A percentile compares a stretch with the other conserved stretches of the same genome.
Evolutionary conservation across 345 rosid genomes (phyloP).

Genomic region (Passiflora organensis): DNA sequence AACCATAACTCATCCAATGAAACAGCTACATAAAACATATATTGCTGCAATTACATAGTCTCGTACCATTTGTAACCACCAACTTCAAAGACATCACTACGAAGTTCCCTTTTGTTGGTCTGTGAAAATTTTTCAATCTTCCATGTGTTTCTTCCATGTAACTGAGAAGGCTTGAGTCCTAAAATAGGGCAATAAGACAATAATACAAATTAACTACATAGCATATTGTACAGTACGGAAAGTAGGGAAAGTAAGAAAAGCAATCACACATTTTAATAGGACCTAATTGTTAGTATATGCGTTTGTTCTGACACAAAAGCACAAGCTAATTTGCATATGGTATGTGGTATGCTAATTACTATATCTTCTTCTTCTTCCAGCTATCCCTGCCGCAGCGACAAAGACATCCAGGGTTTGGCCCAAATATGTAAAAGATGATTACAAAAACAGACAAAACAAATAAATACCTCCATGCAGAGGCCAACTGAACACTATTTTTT

Average conservation of each 20-base stretch:
- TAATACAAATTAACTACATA: neutral
- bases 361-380: too few relatives aligned
- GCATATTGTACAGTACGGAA: neutral
- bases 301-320: neutral
- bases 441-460: too few relatives aligned
- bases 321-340: neutral
- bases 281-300: too few relatives aligned
- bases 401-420: too few relatives aligned
- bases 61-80: conserved; percentile 92
- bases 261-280: neutral
- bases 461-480: too few relatives aligned
- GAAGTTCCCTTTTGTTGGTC: conserved; percentile 73
- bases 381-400: too few relatives aligned
- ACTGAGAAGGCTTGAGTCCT: conserved; percentile 75
- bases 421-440: too few relatives aligned
- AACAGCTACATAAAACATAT: too few relatives aligned
- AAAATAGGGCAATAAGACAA: conserved; percentile 11
- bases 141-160: conserved; percentile 83
- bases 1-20: conserved; percentile 12
- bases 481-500: too few relatives aligned
- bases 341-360: too few relatives aligned
- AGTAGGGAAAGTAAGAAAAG: too few relatives aligned
- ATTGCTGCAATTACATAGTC: too few relatives aligned
- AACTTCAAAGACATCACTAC: conserved; percentile 70
- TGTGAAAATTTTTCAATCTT: conserved; percentile 83